Conservation (phyloP, 495 filamentous ascomycete species). For the Penicilliopsis zonata region DNA sequence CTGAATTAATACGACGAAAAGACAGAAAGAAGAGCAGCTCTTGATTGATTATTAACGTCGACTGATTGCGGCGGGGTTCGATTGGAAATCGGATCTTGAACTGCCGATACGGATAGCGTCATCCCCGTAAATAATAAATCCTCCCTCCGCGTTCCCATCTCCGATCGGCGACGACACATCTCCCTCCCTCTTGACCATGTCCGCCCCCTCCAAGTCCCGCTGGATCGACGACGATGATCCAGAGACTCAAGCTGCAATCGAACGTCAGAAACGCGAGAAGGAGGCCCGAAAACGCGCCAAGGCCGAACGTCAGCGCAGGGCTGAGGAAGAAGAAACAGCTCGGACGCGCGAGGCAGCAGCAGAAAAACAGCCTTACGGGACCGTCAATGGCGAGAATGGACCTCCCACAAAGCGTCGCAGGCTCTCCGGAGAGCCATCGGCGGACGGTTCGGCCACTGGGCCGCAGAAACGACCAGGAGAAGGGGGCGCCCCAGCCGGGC, state of each 20-base stretch:
- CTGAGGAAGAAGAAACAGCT: slow-evolving; percentile 45
- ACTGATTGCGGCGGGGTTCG: not conserved
- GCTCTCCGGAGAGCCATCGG: slow-evolving; percentile 31
- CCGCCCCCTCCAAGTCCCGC: slow-evolving; percentile 57
- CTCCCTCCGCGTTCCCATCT: slow-evolving; percentile 16
- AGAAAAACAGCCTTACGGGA: slow-evolving; percentile 5
- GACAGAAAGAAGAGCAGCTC: slow-evolving; percentile 1
- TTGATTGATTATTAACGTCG: slow-evolving; percentile 2
- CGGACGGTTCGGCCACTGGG: slow-evolving; percentile 10
- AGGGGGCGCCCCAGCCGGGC: no score
- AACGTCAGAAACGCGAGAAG: slow-evolving; percentile 70
- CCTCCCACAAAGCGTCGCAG: slow-evolving; percentile 33
- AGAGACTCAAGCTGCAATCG: slow-evolving; percentile 57
- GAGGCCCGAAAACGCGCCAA: slow-evolving; percentile 81
- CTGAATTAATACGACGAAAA: not conserved
- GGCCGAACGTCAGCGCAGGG: slow-evolving; percentile 68
- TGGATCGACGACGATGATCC: slow-evolving; percentile 71
- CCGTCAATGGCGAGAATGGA: slow-evolving; percentile 5
- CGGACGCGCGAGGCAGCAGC: slow-evolving; percentile 9
- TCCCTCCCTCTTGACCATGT: slow-evolving; percentile 38
- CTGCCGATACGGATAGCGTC: slow-evolving; percentile 16
- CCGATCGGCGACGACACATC: slow-evolving; percentile 2
- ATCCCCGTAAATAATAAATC: slow-evolving; percentile 1
- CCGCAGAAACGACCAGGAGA: slow-evolving; percentile 18
- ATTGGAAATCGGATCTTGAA: slow-evolving; percentile 23